Evolutionary conservation across 2,329 filamentous ascomycete species (phyloP).

Genomic region (Hysterium pulicare): DNA sequence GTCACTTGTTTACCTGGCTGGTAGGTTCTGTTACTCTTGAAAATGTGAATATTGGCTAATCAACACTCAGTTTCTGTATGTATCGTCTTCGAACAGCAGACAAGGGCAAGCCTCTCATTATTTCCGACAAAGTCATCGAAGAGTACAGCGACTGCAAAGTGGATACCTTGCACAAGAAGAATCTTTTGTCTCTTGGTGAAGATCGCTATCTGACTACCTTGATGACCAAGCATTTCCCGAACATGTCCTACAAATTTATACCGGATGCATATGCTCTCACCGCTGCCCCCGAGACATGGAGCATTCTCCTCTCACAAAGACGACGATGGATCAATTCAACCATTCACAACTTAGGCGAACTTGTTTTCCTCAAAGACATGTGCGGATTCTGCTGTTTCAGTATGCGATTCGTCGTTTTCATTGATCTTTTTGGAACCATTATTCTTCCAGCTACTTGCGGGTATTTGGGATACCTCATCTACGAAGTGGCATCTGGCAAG

Average conservation of each 20-base stretch:
- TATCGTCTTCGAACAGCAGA: constrained; percentile 93
- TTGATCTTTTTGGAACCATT: constrained; percentile 89
- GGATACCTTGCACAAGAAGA: constrained; percentile 94
- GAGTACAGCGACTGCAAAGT: constrained; percentile 88
- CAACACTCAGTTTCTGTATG: constrained; percentile 81
- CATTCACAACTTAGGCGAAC: constrained; percentile 89
- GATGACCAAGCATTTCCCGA: constrained; percentile 97
- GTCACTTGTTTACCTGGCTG: constrained; percentile 99
- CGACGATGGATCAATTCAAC: constrained; percentile 99
- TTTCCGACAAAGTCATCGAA: constrained; percentile 79
- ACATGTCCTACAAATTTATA: constrained; percentile 94
- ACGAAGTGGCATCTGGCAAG: constrained; percentile 63
- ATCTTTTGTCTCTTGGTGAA: constrained; percentile 86
- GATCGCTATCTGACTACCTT: constrained; percentile 96
- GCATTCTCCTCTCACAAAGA: constrained; percentile 91
- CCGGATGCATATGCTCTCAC: constrained; percentile 91
- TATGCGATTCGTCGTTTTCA: constrained; percentile 94
- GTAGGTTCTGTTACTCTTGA: constrained; percentile 55
- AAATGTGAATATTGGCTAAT: neutral
- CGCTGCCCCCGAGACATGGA: constrained; percentile 90
- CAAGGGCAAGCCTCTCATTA: constrained; percentile 90
- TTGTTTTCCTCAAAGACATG: constrained; percentile 86
- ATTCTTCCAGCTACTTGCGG: constrained; percentile 85
- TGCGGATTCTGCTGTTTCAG: constrained; percentile 99
- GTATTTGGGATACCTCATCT: constrained; percentile 86